Conservation (phyloP, 1,284 basidiomycete genomes). For the Termitomyces sp. region DNA sequence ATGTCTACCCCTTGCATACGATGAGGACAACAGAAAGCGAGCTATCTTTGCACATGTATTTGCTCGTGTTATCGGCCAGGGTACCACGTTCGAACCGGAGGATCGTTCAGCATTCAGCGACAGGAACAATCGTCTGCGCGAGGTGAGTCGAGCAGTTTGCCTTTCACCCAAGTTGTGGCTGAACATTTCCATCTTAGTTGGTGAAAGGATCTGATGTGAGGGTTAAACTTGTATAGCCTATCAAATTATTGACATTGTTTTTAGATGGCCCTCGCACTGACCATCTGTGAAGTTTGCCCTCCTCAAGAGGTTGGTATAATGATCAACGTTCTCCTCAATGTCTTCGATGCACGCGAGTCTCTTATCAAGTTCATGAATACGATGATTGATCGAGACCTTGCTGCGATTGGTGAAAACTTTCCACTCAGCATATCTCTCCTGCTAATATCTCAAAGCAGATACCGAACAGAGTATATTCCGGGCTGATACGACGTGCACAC, state of each 20-base stretch:
- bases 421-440: neutral
- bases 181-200: conserved; percentile 39
- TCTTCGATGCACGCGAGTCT: conserved; percentile 77
- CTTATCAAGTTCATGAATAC: conserved; percentile 74
- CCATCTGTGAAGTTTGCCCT: conserved; percentile 83
- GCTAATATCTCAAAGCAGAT: conserved; percentile 40
- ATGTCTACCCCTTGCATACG: conserved; percentile 78
- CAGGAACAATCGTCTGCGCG: conserved; percentile 57
- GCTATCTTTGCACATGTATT: conserved; percentile 88
- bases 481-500: conserved; percentile 80
- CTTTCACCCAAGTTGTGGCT: conserved; percentile 5
- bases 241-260: conserved; percentile 7
- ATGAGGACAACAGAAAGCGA: conserved; percentile 68
- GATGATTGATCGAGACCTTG: conserved; percentile 82
- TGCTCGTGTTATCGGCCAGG: conserved; percentile 78
- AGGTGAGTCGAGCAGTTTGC: conserved; percentile 42
- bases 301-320: conserved; percentile 75
- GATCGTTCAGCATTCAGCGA: conserved; percentile 48
- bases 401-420: conserved; percentile 55
- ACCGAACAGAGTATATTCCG: conserved; percentile 80
- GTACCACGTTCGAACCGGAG: conserved; percentile 64
- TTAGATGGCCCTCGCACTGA: conserved; percentile 74
- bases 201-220: conserved; percentile 71
- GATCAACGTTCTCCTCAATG: conserved; percentile 81
- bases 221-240: conserved; percentile 4